Evolutionary conservation across 257 asterid species (phyloP).

Genomic region (Solanum piurae): DNA sequence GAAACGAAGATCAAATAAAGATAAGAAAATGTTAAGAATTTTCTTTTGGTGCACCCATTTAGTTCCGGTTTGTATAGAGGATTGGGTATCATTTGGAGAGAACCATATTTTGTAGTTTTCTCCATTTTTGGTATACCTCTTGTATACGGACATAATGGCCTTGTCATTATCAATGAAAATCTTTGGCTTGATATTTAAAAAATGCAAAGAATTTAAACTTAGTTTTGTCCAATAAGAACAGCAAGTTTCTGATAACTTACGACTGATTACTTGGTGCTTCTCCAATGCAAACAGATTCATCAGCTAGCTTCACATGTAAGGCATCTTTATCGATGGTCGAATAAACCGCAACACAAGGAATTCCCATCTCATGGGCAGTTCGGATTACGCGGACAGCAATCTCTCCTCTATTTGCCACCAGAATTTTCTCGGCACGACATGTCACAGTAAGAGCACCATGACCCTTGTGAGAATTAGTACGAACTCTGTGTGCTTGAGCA

Average conservation of each 20-base stretch:
- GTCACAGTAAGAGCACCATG: constrained; percentile 62
- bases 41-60: not conserved
- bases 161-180: not conserved
- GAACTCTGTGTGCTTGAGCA: constrained; percentile 31
- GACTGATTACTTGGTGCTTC: constrained; percentile 99
- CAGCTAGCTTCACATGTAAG: constrained; percentile 95
- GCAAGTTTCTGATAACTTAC: constrained; percentile 35
- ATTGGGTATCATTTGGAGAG: not conserved
- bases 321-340: constrained; percentile 96
- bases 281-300: constrained; percentile 97
- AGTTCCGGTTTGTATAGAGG: not conserved
- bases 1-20: not conserved
- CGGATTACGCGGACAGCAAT: constrained; percentile 96
- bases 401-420: constrained; percentile 98
- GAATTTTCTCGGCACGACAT: constrained; percentile 64
- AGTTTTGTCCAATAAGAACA: not conserved
- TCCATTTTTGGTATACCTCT: not conserved
- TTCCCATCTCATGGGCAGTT: constrained; percentile 99
- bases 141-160: not conserved
- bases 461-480: constrained; percentile 36
- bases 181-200: not conserved
- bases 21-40: not conserved
- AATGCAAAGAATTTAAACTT: not conserved
- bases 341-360: constrained; percentile 96
- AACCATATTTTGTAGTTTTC: not conserved